Base-by-base conservation (phyloP, 805 yeast genomes). In the Yarrowia sp. region DNA sequence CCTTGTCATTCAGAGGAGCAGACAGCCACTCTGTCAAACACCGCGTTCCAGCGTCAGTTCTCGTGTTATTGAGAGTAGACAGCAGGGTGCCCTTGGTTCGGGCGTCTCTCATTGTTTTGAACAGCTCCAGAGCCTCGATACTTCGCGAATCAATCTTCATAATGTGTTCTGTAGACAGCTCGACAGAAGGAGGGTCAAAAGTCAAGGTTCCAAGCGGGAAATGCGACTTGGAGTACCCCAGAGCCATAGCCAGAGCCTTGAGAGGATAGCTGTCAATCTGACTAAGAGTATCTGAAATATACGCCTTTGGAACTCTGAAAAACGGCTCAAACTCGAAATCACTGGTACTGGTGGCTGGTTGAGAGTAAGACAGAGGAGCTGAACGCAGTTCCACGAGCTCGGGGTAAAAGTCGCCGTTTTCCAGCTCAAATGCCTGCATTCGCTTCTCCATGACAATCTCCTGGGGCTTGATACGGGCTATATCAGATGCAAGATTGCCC, bases 41-140 rank as follows among this genome's bases (percentile, higher is more conserved):
- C 49, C 98, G 79, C 0, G 96, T 80, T 0, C 98, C 98, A 0
- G 95, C 87, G 0, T 88, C 82, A 0, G 98, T 92, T 3, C 84
- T 85, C 0, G 98, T 94, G 65, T 89, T 79, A 68, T 86, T 84
- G 3, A 95, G 83, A 0, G 89, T 83, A n/a, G 86, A 84, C 6
- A 91, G 79, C 24, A 94, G 76, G 0, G 97, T 87, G 0, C 97
- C 97, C 9, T 82, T 82, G n/a, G 77, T 79, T 15, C 85, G 82
- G 14, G 83, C 82, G 10, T 85, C 84, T 68, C 90, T 43, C 36
- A 68, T 52, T 0, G 91, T 87, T 64, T 80, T 78, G 55, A 85
- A 84, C 30, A 92, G 77, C 73, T 92, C 97, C 39, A 92, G 79
- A 1, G 79, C 77, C 3, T 60, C 70, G 17, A 74, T 69, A 2